Base-by-base conservation (phyloP, 306 rosid genomes). In the Glycyrrhiza uralensis region DNA sequence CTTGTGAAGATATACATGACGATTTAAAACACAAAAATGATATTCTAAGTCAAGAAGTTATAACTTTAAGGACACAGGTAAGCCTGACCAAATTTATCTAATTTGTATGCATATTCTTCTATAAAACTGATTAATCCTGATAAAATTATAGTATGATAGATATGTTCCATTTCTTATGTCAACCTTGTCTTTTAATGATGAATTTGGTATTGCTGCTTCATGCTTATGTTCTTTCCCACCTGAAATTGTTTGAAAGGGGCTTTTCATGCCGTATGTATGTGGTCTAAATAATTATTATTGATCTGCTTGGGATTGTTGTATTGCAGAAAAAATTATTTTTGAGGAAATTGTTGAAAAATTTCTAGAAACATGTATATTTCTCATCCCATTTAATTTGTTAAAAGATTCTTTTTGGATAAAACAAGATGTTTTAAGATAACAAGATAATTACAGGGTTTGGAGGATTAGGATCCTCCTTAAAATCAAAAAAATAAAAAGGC, bases 61-160 rank as follows among this genome's bases (percentile, higher is more conserved):
- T 86, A 28, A 82, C 68, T 69, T 85, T 94, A 66, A 86, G 85
- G 88, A 76, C 86, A 58, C 97, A 94, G 91, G 98, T 94, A 79
- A 81, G 72, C 60, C 45, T 61, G 66, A 20, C 80, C 38, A 28
- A 52, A 51, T 32, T 26, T 41, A 33, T 59, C 26, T 22, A 14
- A 45, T 74, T 69, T 51, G 23, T 32, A 6, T 56, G 42, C 69
- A 10, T 56, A 49, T 58, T 56, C 24, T 49, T 56, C 61, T 74
- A 12, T 59, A 29, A 32, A 47, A 73, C 47, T 72, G 51, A 10
- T 46, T 62, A 68, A 24, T 19, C 64, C 38, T 29, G 38, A 30
- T 55, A 61, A 54, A 47, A 24, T 32, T 33, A n/a, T 71, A n/a
- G 3, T 44, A n/a, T 66, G 51, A 60, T 59, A 20, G 39, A 51